Conservation (phyloP, 306 rosid genomes). For the Trichosanthes cucumerina region DNA sequence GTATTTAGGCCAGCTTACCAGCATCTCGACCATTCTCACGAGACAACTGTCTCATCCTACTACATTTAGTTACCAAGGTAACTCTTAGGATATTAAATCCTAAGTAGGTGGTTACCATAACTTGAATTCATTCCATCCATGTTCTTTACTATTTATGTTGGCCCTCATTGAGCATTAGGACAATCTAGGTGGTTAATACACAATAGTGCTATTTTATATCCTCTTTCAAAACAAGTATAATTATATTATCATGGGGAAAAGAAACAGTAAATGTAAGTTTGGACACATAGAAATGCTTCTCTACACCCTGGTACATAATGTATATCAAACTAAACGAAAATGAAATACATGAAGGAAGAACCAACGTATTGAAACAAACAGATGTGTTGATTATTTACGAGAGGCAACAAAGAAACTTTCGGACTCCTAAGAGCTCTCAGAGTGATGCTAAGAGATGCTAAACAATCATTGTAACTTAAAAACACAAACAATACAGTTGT, state of each 20-base stretch:
- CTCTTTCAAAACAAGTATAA: not conserved
- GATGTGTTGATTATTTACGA: not conserved
- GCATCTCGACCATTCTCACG: too few species aligned
- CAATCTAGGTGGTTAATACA: not conserved
- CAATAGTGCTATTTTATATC: not conserved
- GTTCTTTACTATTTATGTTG: not conserved
- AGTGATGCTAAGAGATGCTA: not conserved
- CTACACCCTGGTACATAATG: not conserved
- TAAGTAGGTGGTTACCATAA: not conserved
- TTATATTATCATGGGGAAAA: not conserved
- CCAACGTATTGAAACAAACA: not conserved
- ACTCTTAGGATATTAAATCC: not conserved
- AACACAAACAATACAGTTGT: not conserved
- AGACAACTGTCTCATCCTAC: not conserved
- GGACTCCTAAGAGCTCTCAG: not conserved
- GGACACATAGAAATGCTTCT: not conserved
- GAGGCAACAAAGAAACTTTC: not conserved
- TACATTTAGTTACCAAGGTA: not conserved
- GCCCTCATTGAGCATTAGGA: not conserved
- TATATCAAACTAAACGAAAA: not conserved
- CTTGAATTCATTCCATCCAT: not conserved
- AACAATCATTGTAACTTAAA: not conserved
- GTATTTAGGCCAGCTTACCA: not conserved
- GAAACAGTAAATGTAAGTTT: not conserved
- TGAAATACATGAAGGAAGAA: not conserved